Base-by-base conservation (phyloP, 805 yeast genomes). In the Candida dajiaensis region DNA sequence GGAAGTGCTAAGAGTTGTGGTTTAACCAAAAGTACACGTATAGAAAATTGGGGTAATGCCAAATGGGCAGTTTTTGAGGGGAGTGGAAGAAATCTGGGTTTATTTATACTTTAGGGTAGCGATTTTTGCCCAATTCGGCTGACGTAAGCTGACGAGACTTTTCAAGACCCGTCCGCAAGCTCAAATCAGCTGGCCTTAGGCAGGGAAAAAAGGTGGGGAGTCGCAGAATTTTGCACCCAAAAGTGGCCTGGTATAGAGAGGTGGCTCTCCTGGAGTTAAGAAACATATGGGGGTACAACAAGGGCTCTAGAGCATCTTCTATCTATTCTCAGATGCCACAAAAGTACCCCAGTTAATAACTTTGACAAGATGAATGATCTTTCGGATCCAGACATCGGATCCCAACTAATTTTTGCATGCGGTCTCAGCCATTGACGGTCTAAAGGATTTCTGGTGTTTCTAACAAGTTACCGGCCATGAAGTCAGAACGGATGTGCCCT, bases 301-400 rank as follows among this genome's bases (percentile, higher is more conserved):
- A 28, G 31, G n/a, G n/a, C 31, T 28, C 7, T 28, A 11, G 13
- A 28, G 31, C 31, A 13, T 28, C 31, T 12, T 12, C 7, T 28
- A 28, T 13, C n/a, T 4, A 28, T n/a, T 13, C n/a, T n/a, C 15
- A 13, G n/a, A 28, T 28, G 31, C 31, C 31, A 28, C 31, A 28
- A 13, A 28, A 13, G 31, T 28, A 28, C 31, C 31, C 31, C 31
- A 28, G 31, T 28, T 28, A 11, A n/a, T 33, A 33, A 33, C 20
- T 20, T 13, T 28, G 31, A 28, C 36, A 18, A 33, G 20, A 33
- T 8, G 36, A n/a, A 33, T 33, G 36, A 43, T 41, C 23, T 22
- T 36, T 47, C 50, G 47, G 47, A 29, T 41, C 50, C 50, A 35
- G 26, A 16, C 13, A 15, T 44, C 50, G 50, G 50, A 42, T 16